Base-by-base conservation (phyloP, 1,284 basidiomycete genomes). In the Cystobasidiaceae sp. region DNA sequence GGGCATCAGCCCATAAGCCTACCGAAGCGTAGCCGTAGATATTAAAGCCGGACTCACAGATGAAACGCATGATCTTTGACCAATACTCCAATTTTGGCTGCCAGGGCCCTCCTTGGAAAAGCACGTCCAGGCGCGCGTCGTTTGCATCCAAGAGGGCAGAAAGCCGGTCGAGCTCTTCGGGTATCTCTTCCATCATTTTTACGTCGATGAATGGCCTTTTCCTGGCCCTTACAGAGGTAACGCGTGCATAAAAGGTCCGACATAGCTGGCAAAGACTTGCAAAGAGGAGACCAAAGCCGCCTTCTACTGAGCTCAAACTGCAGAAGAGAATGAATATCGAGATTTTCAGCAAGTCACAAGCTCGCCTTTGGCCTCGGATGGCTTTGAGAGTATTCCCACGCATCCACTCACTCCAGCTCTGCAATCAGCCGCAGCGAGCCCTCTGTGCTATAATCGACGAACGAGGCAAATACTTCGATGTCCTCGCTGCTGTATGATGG, bases 171-270 rank as follows among this genome's bases (percentile, higher is more conserved):
- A 57, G 11, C 39, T 57, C 54, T 3, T 27, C 28, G 15, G 37
- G 33, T 4, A 57, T 41, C 6, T 57, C 54, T 11, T 43, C 13
- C 33, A 57, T 57, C 17, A 25, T 27, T 5, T 57, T 37, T 13
- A 57, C 17, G 28, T 57, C 54, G 7, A 57, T 23, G 25, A 57
- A 41, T 9, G 37, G 37, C 34, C 39, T 41, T 21, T 32, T 33
- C 15, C 54, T 27, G 19, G 54, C 54, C 43, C 28, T 41, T 19
- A 37, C 54, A 3, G 54, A 57, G 5, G 54, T 57, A 37, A 57
- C 37, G n/a, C 54, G 33, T 19, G 23, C 19, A 17, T 33, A 57
- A 33, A 34, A 57, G 15, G 15, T 44, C 3, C 54, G 54, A 39
- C 13, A 19, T 3, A 57, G 37, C 23, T 39, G 39, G 34, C 37